Conservation (phyloP, 2,329 filamentous ascomycete genomes). For the Alternaria hordeiaustralica region DNA sequence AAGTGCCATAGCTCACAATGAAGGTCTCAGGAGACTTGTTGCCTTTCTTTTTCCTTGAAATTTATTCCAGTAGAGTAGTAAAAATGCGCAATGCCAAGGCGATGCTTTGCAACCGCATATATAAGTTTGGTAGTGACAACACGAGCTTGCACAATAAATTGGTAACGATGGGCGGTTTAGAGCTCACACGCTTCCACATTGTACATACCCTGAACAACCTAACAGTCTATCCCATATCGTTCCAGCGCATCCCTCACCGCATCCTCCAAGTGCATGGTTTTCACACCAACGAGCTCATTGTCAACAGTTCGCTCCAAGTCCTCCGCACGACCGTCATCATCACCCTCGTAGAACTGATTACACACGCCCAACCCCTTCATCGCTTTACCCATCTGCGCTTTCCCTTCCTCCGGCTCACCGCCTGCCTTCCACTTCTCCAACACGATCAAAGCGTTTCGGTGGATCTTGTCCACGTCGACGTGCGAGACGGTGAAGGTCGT, state of each 20-base stretch:
- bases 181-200: conserved; percentile 35
- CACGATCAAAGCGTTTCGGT: conserved; percentile 33
- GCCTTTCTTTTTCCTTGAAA: too few species aligned
- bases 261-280: conserved; percentile 32
- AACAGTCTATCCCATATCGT: conserved; percentile 28
- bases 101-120: not conserved
- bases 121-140: not conserved
- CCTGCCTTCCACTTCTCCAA: conserved; percentile 32
- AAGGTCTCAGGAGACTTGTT: too few species aligned
- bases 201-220: conserved; percentile 37
- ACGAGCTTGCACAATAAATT: too few species aligned
- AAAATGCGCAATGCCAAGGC: not conserved
- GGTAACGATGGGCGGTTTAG: too few species aligned
- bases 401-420: not conserved
- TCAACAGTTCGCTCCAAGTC: conserved; percentile 35
- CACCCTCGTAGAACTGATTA: conserved; percentile 44
- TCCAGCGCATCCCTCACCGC: conserved; percentile 36
- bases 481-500: conserved; percentile 31
- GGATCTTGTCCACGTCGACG: conserved; percentile 39
- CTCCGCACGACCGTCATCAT: conserved; percentile 17
- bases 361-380: conserved; percentile 40
- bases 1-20: not conserved
- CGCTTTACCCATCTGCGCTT: conserved; percentile 1
- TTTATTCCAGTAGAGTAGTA: too few species aligned
- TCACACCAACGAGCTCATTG: conserved; percentile 40